Evolutionary conservation across 2,329 filamentous ascomycete species (phyloP).

Genomic region (Lachnum nothofagi): DNA sequence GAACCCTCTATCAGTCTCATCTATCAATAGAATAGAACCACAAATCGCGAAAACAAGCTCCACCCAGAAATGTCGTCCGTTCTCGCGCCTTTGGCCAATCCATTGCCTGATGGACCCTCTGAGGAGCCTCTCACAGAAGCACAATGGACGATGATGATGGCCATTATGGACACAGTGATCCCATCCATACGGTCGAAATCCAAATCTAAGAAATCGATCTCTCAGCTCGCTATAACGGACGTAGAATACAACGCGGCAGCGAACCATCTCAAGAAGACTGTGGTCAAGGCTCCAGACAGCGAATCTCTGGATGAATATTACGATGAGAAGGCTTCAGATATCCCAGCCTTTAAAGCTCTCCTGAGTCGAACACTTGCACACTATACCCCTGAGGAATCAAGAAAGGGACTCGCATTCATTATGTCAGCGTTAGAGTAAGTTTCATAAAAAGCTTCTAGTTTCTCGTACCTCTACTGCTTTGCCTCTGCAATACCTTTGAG

Average conservation of each 20-base stretch:
- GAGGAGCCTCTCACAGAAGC: constrained; percentile 40
- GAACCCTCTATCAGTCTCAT: too few species aligned
- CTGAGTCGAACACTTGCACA: constrained; percentile 41
- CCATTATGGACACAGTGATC: constrained; percentile 54
- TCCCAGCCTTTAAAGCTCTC: constrained; percentile 48
- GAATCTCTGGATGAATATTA: constrained; percentile 49
- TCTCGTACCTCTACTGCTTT: not conserved
- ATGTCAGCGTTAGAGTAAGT: constrained; percentile 30
- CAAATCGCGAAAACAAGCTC: not conserved
- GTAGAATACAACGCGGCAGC: constrained; percentile 46
- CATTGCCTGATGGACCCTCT: constrained; percentile 26
- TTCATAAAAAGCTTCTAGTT: not conserved
- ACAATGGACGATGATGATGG: constrained; percentile 51
- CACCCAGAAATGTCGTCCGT: constrained; percentile 1
- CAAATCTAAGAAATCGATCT: constrained; percentile 2
- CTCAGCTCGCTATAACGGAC: constrained; percentile 45
- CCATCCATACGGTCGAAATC: constrained; percentile 50
- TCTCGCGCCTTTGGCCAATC: constrained; percentile 18
- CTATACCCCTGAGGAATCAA: constrained; percentile 26
- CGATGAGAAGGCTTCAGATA: constrained; percentile 45
- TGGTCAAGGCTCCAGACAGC: constrained; percentile 38
- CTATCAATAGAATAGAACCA: too few species aligned
- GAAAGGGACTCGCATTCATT: constrained; percentile 24
- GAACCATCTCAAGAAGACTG: constrained; percentile 33
- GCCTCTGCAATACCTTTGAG: not conserved